Evolutionary conservation across 2,329 filamentous ascomycete genomes (phyloP), one percentile per base, ranked within the genome.

Genomic region (Zarea fungicola): DNA sequence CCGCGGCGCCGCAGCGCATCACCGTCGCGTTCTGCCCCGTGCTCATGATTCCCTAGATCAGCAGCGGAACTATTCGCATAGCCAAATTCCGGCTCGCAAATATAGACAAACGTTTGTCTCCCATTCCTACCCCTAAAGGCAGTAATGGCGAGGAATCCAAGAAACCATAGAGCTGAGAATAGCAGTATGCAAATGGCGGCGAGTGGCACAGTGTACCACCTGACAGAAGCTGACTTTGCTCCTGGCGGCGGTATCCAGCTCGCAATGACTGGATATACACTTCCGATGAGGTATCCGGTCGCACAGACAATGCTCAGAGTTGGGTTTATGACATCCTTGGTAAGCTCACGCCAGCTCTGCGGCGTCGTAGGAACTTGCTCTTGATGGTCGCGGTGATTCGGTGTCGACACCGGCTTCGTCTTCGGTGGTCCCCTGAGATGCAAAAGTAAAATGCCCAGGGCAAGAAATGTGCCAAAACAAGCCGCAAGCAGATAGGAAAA

Each of bases 81-180:
- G 51, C 67, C 65, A 36, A 66, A 67, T 34, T 65, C 62, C 0
- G 63, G 65, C 39, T 60, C 57, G 48, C 60, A 64, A 52, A 67
- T 64, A 8, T 64, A 60, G 7, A 65, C 57, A 34, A 66, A 67
- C 19, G 65, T 61, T 22, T 61, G 57, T 28, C 63, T 61, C 11
- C 61, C 51, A 45, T 58, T 63, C 10, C 56, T 54, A 28, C 63
- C 60, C 3, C 56, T 59, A 18, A 55, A 55, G 51, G 57, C 57
- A 1, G 65, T 64, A 13, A 63, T 54, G 6, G 55, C 54, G 3
- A 65, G 25, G 48, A 67, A 67, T n/a, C 64, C 64, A 1, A 66
- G 44, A 52, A 62, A 67, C 65, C 65, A 67, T 4, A 62, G 41
- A n/a, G 55, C 19, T 6, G 61, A 58, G 5, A 58, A 50, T 4